Evolutionary conservation across 805 yeast species (phyloP).

Genomic region (Citeromyces nyonsensis): DNA sequence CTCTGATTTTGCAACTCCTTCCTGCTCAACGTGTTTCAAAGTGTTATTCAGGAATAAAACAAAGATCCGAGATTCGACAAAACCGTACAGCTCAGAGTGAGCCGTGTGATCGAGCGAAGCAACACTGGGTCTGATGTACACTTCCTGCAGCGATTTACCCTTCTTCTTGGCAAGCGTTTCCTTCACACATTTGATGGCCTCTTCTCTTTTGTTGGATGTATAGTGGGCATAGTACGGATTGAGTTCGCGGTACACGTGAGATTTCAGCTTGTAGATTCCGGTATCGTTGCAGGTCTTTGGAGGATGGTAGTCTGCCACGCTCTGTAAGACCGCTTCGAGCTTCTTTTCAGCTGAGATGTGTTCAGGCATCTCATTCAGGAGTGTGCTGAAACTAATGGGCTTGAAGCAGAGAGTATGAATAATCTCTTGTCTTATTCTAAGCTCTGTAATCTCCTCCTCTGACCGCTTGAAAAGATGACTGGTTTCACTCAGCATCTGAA

Average conservation of each 20-base stretch:
- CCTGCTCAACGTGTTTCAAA: conserved; percentile 19
- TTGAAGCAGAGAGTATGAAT: conserved; percentile 72
- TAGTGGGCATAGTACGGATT: conserved; percentile 80
- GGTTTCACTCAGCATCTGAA: conserved; percentile 55
- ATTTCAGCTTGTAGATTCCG: conserved; percentile 57
- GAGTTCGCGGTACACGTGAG: conserved; percentile 30
- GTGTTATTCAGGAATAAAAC: conserved; percentile 35
- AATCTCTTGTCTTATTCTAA: conserved; percentile 51
- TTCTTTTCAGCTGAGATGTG: conserved; percentile 55
- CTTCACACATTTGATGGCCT: conserved; percentile 54
- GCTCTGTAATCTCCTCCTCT: conserved; percentile 30
- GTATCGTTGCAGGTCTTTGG: conserved; percentile 42
- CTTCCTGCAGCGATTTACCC: conserved; percentile 23
- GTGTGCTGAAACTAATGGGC: conserved; percentile 53
- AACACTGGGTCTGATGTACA: conserved; percentile 41
- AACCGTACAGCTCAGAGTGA: conserved; percentile 28
- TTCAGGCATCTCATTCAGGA: conserved; percentile 61
- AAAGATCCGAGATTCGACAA: conserved; percentile 38
- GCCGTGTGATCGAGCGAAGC: conserved; percentile 19
- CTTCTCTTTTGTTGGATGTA: conserved; percentile 67
- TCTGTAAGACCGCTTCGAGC: conserved; percentile 47
- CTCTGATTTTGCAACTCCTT: conserved; percentile 30
- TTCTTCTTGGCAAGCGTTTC: conserved; percentile 20
- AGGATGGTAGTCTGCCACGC: conserved; percentile 43
- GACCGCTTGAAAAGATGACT: conserved; percentile 33